These are phyloP conservation scores for Alternaria gaisen DNA, from an alignment of 2,329 filamentous ascomycete species.

Conservation along the genomic window DNA sequence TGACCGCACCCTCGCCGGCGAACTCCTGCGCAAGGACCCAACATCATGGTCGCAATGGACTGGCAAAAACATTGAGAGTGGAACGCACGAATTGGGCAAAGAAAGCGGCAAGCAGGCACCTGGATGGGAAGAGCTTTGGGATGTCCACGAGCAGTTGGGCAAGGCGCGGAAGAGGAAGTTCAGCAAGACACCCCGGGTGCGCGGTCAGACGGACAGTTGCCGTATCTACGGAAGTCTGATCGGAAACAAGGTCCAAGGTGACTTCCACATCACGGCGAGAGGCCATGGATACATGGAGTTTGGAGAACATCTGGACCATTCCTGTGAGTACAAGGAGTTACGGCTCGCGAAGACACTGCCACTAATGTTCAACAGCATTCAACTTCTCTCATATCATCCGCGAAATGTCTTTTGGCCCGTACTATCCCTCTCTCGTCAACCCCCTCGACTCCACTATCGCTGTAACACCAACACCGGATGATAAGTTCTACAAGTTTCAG, in stretches of 20 bases:
- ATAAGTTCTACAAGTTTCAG: constrained; percentile 94
- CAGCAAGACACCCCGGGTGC: constrained; percentile 75
- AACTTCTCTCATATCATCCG: constrained; percentile 98
- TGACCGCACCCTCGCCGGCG: constrained; percentile 85
- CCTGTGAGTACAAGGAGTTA: constrained; percentile 62
- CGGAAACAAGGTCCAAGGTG: constrained; percentile 95
- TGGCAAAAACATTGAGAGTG: constrained; percentile 71
- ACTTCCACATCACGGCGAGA: constrained; percentile 95
- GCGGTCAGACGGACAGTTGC: constrained; percentile 73
- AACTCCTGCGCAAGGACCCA: constrained; percentile 75
- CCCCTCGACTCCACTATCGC: constrained; percentile 92
- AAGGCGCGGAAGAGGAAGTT: constrained; percentile 73
- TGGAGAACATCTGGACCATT: constrained; percentile 83
- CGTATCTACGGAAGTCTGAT: constrained; percentile 89
- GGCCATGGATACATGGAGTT: constrained; percentile 93
- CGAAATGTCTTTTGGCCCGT: constrained; percentile 96
- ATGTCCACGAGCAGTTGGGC: constrained; percentile 89
- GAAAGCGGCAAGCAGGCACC: constrained; percentile 40
- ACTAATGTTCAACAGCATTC: constrained; percentile 69
- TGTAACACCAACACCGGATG: constrained; percentile 76
- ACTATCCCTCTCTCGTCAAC: constrained; percentile 92
- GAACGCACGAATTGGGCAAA: constrained; percentile 56
- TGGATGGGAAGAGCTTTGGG: constrained; percentile 73
- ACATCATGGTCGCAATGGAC: constrained; percentile 85
- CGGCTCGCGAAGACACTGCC: background rate